Percentiles rank a stretch among this genome's conserved stretches.
These are phyloP conservation scores for Dactylellina leptospora DNA, from an alignment of 2,329 filamentous ascomycete species.

Conservation along the genomic window DNA sequence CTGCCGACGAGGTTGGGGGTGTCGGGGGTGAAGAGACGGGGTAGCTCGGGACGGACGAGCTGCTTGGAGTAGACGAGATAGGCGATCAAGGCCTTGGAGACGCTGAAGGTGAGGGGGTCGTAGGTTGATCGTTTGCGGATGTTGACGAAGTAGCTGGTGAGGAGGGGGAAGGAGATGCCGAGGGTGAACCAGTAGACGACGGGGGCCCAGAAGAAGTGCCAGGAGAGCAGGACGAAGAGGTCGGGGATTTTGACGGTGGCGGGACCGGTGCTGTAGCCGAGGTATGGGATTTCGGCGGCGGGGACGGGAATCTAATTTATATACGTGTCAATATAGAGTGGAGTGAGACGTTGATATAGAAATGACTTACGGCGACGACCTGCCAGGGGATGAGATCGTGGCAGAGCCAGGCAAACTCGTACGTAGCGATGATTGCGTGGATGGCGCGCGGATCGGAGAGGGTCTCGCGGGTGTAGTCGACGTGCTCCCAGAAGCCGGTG, in stretches of 20 bases:
- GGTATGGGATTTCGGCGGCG: slow-evolving; percentile 19
- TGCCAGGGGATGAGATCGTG: slow-evolving; percentile 46
- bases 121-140: slow-evolving; percentile 46
- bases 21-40: slow-evolving; percentile 69
- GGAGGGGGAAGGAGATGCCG: slow-evolving; percentile 39
- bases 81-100: slow-evolving; percentile 82
- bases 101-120: slow-evolving; percentile 89
- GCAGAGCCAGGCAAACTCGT: slow-evolving; percentile 46
- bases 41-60: slow-evolving; percentile 64
- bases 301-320: slow-evolving; percentile 33
- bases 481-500: slow-evolving; percentile 46
- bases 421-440: slow-evolving; percentile 37
- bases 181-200: slow-evolving; percentile 51
- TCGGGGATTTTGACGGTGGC: slow-evolving; percentile 42
- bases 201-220: slow-evolving; percentile 41
- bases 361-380: slow-evolving; percentile 36
- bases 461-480: slow-evolving; percentile 46
- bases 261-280: slow-evolving; percentile 33
- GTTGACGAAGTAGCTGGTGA: slow-evolving; percentile 49
- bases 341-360: background rate
- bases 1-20: slow-evolving; percentile 72
- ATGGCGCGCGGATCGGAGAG: slow-evolving; percentile 43
- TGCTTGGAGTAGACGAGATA: slow-evolving; percentile 81
- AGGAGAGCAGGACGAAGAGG: slow-evolving; percentile 42
- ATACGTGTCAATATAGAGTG: background rate